Evolutionary conservation across 1,139 yeast genomes (phyloP).

Genomic region (Yamadazyma membranifaciens): DNA sequence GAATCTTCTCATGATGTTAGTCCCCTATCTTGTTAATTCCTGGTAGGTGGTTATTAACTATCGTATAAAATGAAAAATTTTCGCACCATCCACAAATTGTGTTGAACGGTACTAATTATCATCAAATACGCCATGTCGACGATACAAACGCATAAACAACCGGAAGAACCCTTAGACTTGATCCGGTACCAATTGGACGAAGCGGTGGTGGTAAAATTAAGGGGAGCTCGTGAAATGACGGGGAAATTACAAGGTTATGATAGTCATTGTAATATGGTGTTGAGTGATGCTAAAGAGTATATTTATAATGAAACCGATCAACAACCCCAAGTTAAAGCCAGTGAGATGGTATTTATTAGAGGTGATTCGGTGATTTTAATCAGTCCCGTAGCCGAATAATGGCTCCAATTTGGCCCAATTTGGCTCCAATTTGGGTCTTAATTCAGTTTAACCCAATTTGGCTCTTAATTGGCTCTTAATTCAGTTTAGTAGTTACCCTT

Average conservation of each 20-base stretch:
- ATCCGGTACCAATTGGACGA: constrained; percentile 88
- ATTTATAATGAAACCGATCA: constrained; percentile 53
- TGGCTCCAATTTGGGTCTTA: not conserved
- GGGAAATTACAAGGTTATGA: constrained; percentile 95
- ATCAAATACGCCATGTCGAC: no score
- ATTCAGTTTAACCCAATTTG: no score
- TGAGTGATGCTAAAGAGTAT: constrained; percentile 89
- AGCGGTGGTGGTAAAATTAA: constrained; percentile 78
- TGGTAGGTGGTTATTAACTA: no score
- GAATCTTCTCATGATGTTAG: constrained; percentile 2
- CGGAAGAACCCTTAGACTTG: constrained; percentile 75
- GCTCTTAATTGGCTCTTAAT: not conserved
- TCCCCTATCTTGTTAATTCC: no score
- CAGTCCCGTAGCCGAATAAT: constrained; percentile 32
- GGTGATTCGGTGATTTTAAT: constrained; percentile 92
- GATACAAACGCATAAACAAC: constrained; percentile 34
- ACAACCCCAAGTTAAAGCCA: constrained; percentile 51
- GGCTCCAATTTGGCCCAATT: not conserved
- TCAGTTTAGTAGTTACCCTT: no score
- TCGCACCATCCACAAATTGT: constrained; percentile 1
- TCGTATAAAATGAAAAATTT: constrained; percentile 7
- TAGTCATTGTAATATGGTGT: constrained; percentile 92
- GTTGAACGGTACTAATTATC: no score
- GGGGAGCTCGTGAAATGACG: constrained; percentile 93
- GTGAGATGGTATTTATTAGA: constrained; percentile 92